Percentiles rank a stretch among this genome's conserved stretches.
phyloP scores from a whole-genome alignment of 352 stramenopile genomes.

The Globisporangium orthogonon region DNA sequence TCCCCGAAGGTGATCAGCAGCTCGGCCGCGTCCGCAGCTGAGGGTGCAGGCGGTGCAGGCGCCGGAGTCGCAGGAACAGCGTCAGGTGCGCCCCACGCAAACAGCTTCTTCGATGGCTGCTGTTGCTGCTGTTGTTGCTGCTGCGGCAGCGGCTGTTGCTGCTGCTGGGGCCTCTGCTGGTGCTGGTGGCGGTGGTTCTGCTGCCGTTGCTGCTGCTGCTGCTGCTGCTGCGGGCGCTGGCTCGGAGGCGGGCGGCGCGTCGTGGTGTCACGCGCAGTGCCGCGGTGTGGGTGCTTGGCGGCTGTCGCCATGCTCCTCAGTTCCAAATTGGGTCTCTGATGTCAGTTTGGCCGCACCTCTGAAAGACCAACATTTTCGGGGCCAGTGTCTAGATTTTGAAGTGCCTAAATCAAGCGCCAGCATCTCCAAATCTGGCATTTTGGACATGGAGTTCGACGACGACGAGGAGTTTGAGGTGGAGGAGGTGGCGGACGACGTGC shows the following conservation, averaged over 20 bases:
- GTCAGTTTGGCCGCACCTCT: too few relatives aligned
- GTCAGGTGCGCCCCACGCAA: conserved; percentile 8
- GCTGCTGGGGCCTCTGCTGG: background rate
- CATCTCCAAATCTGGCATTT: too few relatives aligned
- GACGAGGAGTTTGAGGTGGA: conserved; percentile 50
- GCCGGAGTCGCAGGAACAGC: background rate
- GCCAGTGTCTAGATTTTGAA: too few relatives aligned
- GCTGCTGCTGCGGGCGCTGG: too few relatives aligned
- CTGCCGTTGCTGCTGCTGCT: background rate
- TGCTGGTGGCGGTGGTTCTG: background rate
- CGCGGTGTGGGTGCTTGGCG: background rate
- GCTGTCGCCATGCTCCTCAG: background rate
- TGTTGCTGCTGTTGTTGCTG: background rate
- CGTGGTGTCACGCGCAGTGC: background rate
- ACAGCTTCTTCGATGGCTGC: conserved; percentile 5
- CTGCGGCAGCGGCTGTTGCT: background rate
- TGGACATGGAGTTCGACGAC: background rate
- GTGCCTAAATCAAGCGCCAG: too few relatives aligned
- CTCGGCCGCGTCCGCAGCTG: conserved; percentile 4
- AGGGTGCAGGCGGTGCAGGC: background rate
- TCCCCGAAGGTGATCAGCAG: conserved; percentile 71
- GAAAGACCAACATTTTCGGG: too few relatives aligned
- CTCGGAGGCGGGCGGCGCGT: too few relatives aligned
- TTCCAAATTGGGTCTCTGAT: background rate
- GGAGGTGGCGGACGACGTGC: conserved; percentile 48